Conservation (phyloP, 2,329 filamentous ascomycete species). For the Aspergillus hortae region DNA sequence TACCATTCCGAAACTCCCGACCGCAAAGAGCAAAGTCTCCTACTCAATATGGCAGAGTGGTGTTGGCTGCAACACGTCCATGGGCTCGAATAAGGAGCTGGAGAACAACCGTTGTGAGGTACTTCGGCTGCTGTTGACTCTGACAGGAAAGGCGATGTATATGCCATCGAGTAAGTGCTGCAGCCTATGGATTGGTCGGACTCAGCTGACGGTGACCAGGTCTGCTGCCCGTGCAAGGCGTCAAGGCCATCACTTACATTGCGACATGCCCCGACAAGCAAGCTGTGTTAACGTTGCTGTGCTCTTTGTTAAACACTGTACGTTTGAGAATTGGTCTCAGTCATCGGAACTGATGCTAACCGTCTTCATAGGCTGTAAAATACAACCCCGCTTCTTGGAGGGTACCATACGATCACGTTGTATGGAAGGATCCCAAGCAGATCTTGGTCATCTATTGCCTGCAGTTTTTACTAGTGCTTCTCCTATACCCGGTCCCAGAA, state of each 20-base stretch:
- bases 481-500: conserved; percentile 87
- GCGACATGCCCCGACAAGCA: conserved; percentile 88
- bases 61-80: conserved; percentile 87
- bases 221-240: conserved; percentile 74
- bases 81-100: conserved; percentile 83
- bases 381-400: conserved; percentile 94
- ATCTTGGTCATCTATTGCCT: conserved; percentile 87
- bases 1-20: conserved; percentile 70
- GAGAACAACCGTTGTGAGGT: conserved; percentile 93
- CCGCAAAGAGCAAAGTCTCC: conserved; percentile 73
- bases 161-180: conserved; percentile 63
- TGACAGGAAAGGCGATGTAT: conserved; percentile 92
- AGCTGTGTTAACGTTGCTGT: conserved; percentile 81
- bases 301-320: conserved; percentile 91
- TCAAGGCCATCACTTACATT: conserved; percentile 82
- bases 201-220: conserved; percentile 31
- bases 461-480: conserved; percentile 79
- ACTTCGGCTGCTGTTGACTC: conserved; percentile 75
- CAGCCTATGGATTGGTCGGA: not conserved
- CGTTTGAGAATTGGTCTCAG: conserved; percentile 28
- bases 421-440: conserved; percentile 87
- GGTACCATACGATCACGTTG: conserved; percentile 87
- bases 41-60: conserved; percentile 98
- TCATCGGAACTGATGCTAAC: conserved; percentile 9
- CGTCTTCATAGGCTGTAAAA: conserved; percentile 67